Conservation (phyloP, 2,329 filamentous ascomycete species). For the Penicillium sp. region DNA sequence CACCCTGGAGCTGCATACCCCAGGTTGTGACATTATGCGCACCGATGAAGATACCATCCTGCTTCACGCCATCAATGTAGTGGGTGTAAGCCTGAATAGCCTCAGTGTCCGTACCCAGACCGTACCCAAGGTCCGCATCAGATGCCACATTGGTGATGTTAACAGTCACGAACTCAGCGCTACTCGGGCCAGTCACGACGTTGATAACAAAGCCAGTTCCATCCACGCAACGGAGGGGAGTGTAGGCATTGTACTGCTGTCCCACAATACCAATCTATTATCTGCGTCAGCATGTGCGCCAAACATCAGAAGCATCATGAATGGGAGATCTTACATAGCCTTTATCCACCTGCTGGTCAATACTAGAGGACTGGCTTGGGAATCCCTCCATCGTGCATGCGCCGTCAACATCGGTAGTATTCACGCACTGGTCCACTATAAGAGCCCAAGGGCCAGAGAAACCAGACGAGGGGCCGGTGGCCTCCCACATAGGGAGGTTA, state of each 20-base stretch:
- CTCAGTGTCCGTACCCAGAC: slow-evolving; percentile 4
- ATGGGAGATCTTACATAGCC: not conserved
- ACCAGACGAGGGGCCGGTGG: not conserved
- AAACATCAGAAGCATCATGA: no score
- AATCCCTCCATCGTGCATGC: slow-evolving; percentile 9
- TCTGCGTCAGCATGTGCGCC: not conserved
- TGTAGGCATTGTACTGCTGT: slow-evolving; percentile 2
- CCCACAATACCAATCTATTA: slow-evolving; percentile 5
- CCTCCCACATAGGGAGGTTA: no score
- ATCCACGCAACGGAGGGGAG: slow-evolving; percentile 6
- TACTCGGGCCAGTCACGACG: no score
- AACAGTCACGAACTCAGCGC: not conserved
- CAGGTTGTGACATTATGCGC: slow-evolving; percentile 12
- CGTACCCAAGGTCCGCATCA: slow-evolving; percentile 6
- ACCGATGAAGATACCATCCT: slow-evolving; percentile 9
- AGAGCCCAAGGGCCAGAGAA: slow-evolving; percentile 8
- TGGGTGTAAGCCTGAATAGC: slow-evolving; percentile 6
- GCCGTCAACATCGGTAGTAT: not conserved
- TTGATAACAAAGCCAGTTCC: not conserved
- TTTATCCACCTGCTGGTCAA: slow-evolving; percentile 1
- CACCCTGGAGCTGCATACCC: slow-evolving; percentile 4
- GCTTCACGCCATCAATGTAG: slow-evolving; percentile 5
- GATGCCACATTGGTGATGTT: slow-evolving; percentile 9
- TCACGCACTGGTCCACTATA: slow-evolving; percentile 5
- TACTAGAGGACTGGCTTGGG: slow-evolving; percentile 1